These are phyloP conservation scores for Raddia guianensis DNA, from an alignment of 176 grass and related monocot genomes.

Conservation along the genomic window DNA sequence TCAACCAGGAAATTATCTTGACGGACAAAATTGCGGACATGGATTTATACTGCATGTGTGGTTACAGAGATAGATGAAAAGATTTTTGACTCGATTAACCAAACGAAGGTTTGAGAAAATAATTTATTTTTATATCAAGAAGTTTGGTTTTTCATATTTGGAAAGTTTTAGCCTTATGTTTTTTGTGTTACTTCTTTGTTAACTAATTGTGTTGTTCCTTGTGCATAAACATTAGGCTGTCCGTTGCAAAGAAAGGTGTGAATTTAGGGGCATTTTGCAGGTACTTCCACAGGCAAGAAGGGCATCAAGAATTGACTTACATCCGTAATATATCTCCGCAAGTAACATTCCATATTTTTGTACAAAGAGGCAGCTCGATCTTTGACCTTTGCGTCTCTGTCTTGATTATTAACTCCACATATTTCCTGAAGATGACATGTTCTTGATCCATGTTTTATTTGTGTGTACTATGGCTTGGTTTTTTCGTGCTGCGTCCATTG, in stretches of 20 bases:
- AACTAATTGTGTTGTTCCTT: not conserved
- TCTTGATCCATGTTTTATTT: not conserved
- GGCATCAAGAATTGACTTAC: not conserved
- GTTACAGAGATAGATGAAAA: not conserved
- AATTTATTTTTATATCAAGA: not conserved
- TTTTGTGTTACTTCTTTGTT: not conserved
- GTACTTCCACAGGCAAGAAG: not conserved
- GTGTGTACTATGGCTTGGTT: not conserved
- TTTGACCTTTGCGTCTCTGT: not conserved
- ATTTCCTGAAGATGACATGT: constrained; percentile 8
- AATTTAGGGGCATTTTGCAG: not conserved
- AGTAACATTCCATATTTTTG: not conserved
- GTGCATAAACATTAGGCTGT: not conserved
- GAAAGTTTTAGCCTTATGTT: no score
- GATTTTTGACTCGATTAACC: no score
- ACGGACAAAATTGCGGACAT: not conserved
- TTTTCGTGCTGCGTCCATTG: not conserved
- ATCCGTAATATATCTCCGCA: not conserved
- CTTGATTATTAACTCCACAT: not conserved
- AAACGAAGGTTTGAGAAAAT: not conserved
- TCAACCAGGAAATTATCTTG: not conserved
- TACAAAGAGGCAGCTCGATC: not conserved
- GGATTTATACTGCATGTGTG: not conserved
- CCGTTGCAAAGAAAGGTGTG: not conserved
- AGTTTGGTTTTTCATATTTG: not conserved